Evolutionary conservation across 371 early-diverging fungal genomes (phyloP).

Genomic region (Mucor velutinosus): DNA sequence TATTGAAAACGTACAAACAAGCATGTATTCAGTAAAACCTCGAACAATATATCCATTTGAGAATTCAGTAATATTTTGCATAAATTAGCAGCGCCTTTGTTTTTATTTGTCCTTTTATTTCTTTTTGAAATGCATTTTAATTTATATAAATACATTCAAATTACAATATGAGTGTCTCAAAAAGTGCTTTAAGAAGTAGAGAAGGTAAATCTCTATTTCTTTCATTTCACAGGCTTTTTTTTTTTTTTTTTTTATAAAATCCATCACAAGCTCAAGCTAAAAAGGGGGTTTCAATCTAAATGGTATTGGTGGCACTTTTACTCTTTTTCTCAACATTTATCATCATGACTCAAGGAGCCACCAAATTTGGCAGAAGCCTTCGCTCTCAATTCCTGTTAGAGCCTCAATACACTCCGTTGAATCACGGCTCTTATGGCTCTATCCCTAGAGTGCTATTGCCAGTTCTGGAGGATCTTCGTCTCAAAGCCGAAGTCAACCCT

Average conservation of each 20-base stretch:
- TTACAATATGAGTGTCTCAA: no score
- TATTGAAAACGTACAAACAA: no score
- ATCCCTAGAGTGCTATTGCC: slow-evolving; percentile 17
- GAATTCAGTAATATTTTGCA: no score
- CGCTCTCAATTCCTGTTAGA: slow-evolving; percentile 47
- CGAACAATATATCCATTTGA: no score
- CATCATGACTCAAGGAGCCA: background rate
- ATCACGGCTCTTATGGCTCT: slow-evolving; percentile 49
- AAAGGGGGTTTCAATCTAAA: background rate
- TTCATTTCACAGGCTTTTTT: no score
- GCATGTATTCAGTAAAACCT: no score
- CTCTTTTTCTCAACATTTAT: background rate
- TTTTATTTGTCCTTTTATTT: no score
- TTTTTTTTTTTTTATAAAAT: background rate
- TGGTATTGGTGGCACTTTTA: background rate
- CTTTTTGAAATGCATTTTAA: no score
- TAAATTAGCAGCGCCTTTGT: no score
- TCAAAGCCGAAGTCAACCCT: slow-evolving; percentile 17
- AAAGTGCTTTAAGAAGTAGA: no score
- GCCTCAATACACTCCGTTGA: slow-evolving; percentile 39
- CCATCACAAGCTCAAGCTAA: background rate
- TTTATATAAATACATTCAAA: no score
- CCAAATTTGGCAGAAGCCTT: slow-evolving; percentile 40
- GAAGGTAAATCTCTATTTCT: no score
- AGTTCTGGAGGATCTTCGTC: slow-evolving; percentile 13